Evolutionary conservation across 495 filamentous ascomycete species (phyloP).

Genomic region (Aspergillus carlsbadensis): DNA sequence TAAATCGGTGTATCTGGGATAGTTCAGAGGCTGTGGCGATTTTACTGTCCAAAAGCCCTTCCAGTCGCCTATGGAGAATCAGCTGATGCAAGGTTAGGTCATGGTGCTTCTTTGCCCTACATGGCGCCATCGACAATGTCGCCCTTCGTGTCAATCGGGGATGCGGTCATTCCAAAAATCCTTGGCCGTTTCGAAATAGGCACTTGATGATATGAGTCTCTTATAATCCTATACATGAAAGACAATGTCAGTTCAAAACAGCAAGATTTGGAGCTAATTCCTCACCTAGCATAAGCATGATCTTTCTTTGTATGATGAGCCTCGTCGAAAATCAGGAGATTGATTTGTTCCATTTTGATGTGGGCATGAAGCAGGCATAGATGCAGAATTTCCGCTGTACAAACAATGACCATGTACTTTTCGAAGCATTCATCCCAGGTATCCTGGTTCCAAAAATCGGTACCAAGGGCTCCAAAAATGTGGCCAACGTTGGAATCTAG

Average conservation of each 20-base stretch:
- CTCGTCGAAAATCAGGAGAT: constrained; percentile 92
- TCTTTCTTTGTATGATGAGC: constrained; percentile 96
- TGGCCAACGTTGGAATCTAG: constrained; percentile 77
- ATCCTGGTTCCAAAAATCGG: constrained; percentile 62
- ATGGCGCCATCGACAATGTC: constrained; percentile 67
- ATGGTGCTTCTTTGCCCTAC: too few species aligned
- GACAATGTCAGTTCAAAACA: constrained; percentile 5
- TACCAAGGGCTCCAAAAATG: constrained; percentile 72
- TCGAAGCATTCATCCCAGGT: constrained; percentile 68
- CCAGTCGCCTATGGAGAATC: constrained; percentile 57
- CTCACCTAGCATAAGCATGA: constrained; percentile 77
- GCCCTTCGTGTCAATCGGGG: constrained; percentile 82
- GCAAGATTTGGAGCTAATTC: not conserved
- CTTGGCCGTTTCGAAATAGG: constrained; percentile 58
- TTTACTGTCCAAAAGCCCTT: constrained; percentile 71
- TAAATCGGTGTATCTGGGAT: constrained; percentile 55
- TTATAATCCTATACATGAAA: constrained; percentile 63
- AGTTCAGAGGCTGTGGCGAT: constrained; percentile 80
- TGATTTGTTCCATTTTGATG: constrained; percentile 80
- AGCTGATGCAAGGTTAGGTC: constrained; percentile 10
- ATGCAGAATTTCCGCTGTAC: constrained; percentile 84
- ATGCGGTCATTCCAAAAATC: constrained; percentile 97
- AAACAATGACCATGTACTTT: constrained; percentile 85
- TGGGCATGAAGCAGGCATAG: constrained; percentile 78
- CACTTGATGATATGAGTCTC: constrained; percentile 69